phyloP scores from a whole-genome alignment of 2,329 filamentous ascomycete species.

The Pseudogymnoascus sp. region DNA sequence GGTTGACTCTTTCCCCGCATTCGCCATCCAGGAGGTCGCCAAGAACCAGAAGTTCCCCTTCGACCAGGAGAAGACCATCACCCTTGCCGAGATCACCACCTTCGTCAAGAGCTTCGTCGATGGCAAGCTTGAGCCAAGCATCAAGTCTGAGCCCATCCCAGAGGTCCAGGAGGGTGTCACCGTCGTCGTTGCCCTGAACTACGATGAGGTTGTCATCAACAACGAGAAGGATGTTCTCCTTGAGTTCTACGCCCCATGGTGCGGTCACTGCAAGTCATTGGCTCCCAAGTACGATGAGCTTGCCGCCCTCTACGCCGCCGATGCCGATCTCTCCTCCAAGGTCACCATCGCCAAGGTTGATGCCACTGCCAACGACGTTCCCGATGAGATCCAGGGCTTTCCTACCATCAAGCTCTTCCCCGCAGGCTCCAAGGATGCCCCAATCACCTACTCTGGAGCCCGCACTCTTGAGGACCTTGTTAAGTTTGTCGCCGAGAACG shows the following conservation, averaged over 20 bases:
- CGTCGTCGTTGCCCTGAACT: slow-evolving; percentile 87
- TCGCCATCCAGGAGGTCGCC: slow-evolving; percentile 89
- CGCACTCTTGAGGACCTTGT: slow-evolving; percentile 88
- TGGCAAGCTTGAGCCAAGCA: slow-evolving; percentile 87
- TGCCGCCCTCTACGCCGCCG: slow-evolving; percentile 62
- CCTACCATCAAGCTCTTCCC: slow-evolving; percentile 98
- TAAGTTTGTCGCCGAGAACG: slow-evolving; percentile 89
- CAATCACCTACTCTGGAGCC: slow-evolving; percentile 78
- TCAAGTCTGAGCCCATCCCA: slow-evolving; percentile 97
- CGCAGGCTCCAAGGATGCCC: slow-evolving; percentile 76
- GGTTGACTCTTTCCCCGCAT: slow-evolving; percentile 88
- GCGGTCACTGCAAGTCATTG: slow-evolving; percentile 98
- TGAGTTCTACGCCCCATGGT: slow-evolving; percentile 99
- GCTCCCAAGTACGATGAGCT: slow-evolving; percentile 96
- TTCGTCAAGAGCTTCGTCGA: slow-evolving; percentile 81
- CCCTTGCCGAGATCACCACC: slow-evolving; percentile 57
- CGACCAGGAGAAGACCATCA: slow-evolving; percentile 75
- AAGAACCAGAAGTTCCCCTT: slow-evolving; percentile 98
- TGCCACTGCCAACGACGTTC: slow-evolving; percentile 90
- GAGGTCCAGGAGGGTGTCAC: slow-evolving; percentile 88
- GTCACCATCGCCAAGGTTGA: slow-evolving; percentile 97
- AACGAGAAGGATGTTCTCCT: slow-evolving; percentile 94
- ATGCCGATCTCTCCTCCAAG: slow-evolving; percentile 71
- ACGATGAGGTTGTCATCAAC: slow-evolving; percentile 84
- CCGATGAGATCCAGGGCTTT: slow-evolving; percentile 95